phyloP scores from a whole-genome alignment of 441 rosid genomes.

The Cnidoscolus chayamansa region DNA sequence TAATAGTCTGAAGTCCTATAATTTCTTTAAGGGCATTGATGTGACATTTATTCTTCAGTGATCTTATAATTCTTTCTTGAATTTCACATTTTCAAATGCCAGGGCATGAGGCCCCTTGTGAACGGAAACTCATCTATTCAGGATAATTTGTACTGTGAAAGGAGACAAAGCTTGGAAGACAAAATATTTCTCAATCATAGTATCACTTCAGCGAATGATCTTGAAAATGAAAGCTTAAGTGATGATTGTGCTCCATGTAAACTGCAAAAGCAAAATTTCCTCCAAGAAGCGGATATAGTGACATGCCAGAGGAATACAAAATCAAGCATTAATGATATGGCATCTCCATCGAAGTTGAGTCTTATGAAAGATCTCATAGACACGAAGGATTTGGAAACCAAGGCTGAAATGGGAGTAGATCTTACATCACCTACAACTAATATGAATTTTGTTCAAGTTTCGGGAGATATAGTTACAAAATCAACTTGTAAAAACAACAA shows the following conservation, averaged over 20 bases:
- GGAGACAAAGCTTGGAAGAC: slow-evolving; percentile 19
- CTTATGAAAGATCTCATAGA: slow-evolving; percentile 2
- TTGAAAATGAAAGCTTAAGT: slow-evolving; percentile 28
- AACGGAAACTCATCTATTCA: slow-evolving; percentile 7
- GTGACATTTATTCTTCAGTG: neutral
- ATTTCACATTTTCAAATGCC: slow-evolving; percentile 2
- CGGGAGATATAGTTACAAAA: slow-evolving; percentile 18
- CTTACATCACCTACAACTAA: slow-evolving; percentile 5
- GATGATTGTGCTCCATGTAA: slow-evolving; percentile 18
- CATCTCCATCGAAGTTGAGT: slow-evolving; percentile 12
- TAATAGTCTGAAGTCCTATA: neutral
- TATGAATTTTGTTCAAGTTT: neutral
- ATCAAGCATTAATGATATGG: slow-evolving; percentile 8
- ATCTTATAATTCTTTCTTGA: neutral
- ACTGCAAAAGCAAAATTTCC: slow-evolving; percentile 19
- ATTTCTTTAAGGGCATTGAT: neutral
- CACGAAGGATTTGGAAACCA: slow-evolving; percentile 3
- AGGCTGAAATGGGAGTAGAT: slow-evolving; percentile 19
- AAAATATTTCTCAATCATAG: neutral
- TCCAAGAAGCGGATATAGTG: slow-evolving; percentile 18
- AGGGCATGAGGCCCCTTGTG: slow-evolving; percentile 18
- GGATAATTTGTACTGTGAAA: slow-evolving; percentile 9
- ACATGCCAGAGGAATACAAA: neutral
- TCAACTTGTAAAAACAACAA: slow-evolving; percentile 14
- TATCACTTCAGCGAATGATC: slow-evolving; percentile 15